Evolutionary conservation across 2,329 filamentous ascomycete genomes (phyloP), one percentile per base, ranked within the genome.

Genomic region (Fusarium sp.): DNA sequence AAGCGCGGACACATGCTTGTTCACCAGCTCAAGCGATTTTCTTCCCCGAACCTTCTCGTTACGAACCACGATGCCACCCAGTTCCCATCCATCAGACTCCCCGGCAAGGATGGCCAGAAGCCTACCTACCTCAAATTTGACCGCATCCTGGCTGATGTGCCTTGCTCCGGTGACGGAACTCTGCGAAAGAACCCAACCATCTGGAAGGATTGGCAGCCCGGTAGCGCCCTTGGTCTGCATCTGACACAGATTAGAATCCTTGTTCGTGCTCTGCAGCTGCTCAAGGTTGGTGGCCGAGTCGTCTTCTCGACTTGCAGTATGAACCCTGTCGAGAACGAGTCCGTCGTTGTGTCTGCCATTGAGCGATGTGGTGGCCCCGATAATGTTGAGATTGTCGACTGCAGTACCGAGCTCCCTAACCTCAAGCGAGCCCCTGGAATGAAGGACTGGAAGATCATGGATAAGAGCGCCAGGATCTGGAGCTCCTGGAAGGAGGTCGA

Each of bases 291-390:
- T 42, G 96, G 96, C 54, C 89, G 94, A 68, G 93, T 98, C 28
- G 95, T 99, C 55, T 99, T 98, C 83, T 98, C 95, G 5, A 99
- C 96, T 21, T 99, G 96, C 86, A 98, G 94, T 80, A 93, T 99
- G 92, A 99, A 99, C 82, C 96, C 96, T 0, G 89, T 98, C 28
- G 96, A 99, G 84, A 97, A 99, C 76, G 96, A 99, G 82, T 91
- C 96, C 9, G 94, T 98, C 18, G 85, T 99, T 64, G 90, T 93
- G 2, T 91, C 92, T 27, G 96, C 96, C 13, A 94, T 99, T 73
- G 92, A 94, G 74, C 88, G 94, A 59, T 98, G 94, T 76, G 96
- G 96, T 67, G 96, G 96, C 5, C 81, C 88, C 6, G 85, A 87
- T 16, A 96, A 94, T 77, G 92, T 99, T 51, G 88, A 92, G 70